These are phyloP conservation scores for Neolentinus lepideus DNA, from an alignment of 1,284 basidiomycete species.

Conservation along the genomic window DNA sequence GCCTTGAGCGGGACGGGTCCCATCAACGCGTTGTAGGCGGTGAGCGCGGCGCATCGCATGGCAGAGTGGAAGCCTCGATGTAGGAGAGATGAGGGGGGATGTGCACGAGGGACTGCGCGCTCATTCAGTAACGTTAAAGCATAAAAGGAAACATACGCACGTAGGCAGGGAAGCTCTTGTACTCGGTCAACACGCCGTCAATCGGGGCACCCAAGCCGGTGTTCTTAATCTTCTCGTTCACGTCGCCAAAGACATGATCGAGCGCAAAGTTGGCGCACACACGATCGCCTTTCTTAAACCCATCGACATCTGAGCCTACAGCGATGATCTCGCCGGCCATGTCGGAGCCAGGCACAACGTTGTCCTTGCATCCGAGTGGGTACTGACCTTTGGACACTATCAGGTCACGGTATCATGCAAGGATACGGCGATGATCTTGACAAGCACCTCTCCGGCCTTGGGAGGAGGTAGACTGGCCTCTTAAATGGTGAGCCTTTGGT, in stretches of 20 bases:
- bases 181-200: slow-evolving; percentile 9
- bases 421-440: slow-evolving; percentile 23
- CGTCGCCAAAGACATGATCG: slow-evolving; percentile 16
- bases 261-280: slow-evolving; percentile 24
- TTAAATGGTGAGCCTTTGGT: slow-evolving; percentile 24
- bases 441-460: slow-evolving; percentile 16
- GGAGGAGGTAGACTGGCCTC: slow-evolving; percentile 21
- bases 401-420: slow-evolving; percentile 24
- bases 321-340: slow-evolving; percentile 30
- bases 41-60: slow-evolving; percentile 29
- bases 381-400: slow-evolving; percentile 12
- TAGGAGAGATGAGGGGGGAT: slow-evolving; percentile 27
- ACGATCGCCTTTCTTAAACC: slow-evolving; percentile 31
- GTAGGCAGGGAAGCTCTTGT: slow-evolving; percentile 16
- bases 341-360: slow-evolving; percentile 28
- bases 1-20: slow-evolving; percentile 21
- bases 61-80: slow-evolving; percentile 25
- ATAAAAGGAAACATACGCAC: neutral
- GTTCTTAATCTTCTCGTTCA: slow-evolving; percentile 7
- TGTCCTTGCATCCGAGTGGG: slow-evolving; percentile 7
- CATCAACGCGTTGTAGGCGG: slow-evolving; percentile 31
- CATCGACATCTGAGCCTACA: slow-evolving; percentile 23
- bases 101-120: slow-evolving; percentile 14
- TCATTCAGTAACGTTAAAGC: neutral
- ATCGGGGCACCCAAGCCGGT: slow-evolving; percentile 7